Evolutionary conservation across 2,329 filamentous ascomycete genomes (phyloP).

Genomic region (Akanthomyces uredinophilus): DNA sequence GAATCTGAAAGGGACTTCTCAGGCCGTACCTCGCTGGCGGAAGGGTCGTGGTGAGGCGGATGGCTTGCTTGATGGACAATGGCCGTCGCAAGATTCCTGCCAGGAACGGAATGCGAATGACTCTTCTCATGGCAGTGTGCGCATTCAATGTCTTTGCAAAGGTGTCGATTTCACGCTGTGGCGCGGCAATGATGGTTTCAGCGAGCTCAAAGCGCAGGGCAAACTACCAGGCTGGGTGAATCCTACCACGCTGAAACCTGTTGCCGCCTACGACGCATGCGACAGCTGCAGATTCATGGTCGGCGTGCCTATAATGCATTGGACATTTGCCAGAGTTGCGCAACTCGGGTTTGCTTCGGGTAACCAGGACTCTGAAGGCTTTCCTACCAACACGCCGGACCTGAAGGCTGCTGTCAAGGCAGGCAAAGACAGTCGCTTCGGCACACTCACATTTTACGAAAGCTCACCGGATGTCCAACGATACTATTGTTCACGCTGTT

Average conservation of each 20-base stretch:
- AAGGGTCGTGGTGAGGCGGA: conserved; percentile 22
- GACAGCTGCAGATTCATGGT: conserved; percentile 40
- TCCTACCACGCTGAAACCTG: conserved; percentile 34
- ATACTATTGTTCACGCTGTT: conserved; percentile 45
- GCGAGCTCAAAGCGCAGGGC: conserved; percentile 22
- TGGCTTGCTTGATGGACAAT: conserved; percentile 23
- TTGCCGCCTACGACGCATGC: conserved; percentile 39
- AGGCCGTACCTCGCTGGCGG: conserved; percentile 24
- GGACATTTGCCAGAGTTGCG: conserved; percentile 38
- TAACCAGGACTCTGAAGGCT: background rate
- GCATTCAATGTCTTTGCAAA: conserved; percentile 41
- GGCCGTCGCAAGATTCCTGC: conserved; percentile 22
- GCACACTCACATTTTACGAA: conserved; percentile 38
- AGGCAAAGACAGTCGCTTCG: conserved; percentile 31
- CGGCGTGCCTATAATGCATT: conserved; percentile 40
- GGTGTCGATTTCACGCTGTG: conserved; percentile 40
- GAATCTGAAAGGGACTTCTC: conserved; percentile 27
- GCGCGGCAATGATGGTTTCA: conserved; percentile 25
- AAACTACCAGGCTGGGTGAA: conserved; percentile 40
- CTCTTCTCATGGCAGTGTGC: conserved; percentile 22
- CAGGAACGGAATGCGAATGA: conserved; percentile 17
- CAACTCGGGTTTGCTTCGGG: conserved; percentile 31
- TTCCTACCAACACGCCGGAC: conserved; percentile 16
- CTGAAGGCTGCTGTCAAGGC: conserved; percentile 32
- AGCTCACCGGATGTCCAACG: conserved; percentile 41